Base-by-base conservation (phyloP, 257 asterid genomes). In the Gentiana macrophylla region DNA sequence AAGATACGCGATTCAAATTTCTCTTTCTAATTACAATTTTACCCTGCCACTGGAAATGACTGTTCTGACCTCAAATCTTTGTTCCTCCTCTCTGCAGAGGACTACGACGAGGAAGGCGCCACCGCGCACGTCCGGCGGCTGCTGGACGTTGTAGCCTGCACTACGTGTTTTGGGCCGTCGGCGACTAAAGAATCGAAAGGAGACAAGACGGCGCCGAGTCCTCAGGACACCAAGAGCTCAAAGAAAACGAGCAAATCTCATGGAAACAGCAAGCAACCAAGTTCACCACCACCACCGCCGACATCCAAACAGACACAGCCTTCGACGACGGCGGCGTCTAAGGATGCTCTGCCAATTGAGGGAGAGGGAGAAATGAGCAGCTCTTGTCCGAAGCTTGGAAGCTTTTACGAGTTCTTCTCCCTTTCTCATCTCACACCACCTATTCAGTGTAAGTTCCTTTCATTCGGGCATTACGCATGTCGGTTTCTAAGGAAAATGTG, bases 361-460 rank as follows among this genome's bases (percentile, higher is more conserved):
- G 82, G 71, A 37, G 97, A 87, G 57, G 95, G 88, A 66, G 98
- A 84, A 68, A 83, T 88, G 94, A 83, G 72, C 53, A 77, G 83
- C 70, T 72, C 95, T 57, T 81, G 84, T 41, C 97, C 95, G 50
- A 84, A 81, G 76, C 69, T 91, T 48, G 95, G 94, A 54, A 82
- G 84, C 84, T 91, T 91, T 76, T 91, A 91, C 70, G 95, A 91
- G 72, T 91, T 91, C 79, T 91, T 91, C 55, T 91, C 98, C n/a
- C 94, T 91, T 48, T 84, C 95, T 50, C 95, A 91, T 77, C 94
- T 87, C 76, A 83, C 88, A 57, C 95, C 98, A 56, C 98, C 98
- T 59, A 73, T 91, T 63, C 98, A 91, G 63, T 81, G 98, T 91
- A 79, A 64, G 72, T 55, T 56, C 46, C 57, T 12, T 61, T 24